Conservation (phyloP, 2,329 filamentous ascomycete species). For the Achaetomium macrosporum region DNA sequence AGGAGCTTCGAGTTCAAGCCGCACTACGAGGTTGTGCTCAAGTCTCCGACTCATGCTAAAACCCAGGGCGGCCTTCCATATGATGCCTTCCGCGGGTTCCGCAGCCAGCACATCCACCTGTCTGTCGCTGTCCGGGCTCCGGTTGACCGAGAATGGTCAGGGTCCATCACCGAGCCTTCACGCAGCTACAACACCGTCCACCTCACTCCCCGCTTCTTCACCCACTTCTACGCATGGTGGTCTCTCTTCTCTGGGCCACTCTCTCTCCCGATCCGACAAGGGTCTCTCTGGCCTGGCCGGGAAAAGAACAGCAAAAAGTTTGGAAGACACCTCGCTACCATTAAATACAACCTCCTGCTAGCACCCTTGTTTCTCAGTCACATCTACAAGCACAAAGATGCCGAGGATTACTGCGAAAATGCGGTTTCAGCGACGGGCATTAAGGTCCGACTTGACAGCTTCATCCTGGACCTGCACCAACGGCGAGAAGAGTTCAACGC, state of each 20-base stretch:
- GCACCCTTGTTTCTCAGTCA: conserved; percentile 93
- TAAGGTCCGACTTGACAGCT: conserved; percentile 91
- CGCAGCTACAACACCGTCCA: conserved; percentile 96
- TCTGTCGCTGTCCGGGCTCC: conserved; percentile 89
- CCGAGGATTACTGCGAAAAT: conserved; percentile 71
- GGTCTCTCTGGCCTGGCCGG: conserved; percentile 79
- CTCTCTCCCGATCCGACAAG: conserved; percentile 91
- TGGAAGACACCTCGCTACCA: conserved; percentile 90
- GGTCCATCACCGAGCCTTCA: conserved; percentile 67
- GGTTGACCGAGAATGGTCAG: conserved; percentile 77
- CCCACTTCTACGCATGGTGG: conserved; percentile 98
- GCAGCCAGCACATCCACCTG: conserved; percentile 93
- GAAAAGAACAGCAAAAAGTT: conserved; percentile 99
- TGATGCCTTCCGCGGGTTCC: conserved; percentile 94
- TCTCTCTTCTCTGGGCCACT: conserved; percentile 91
- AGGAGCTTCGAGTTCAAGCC: conserved; percentile 85
- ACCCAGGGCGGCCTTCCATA: conserved; percentile 54
- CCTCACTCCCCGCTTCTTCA: conserved; percentile 91
- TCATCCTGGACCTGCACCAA: conserved; percentile 95
- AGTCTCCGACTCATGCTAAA: conserved; percentile 69
- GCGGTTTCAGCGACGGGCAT: conserved; percentile 89
- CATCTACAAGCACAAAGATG: conserved; percentile 97
- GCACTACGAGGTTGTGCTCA: conserved; percentile 86
- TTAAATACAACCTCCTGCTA: conserved; percentile 92
- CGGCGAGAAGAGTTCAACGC: conserved; percentile 87